phyloP scores from a whole-genome alignment of 1,284 basidiomycete species.

The Moesziomyces sp. region DNA sequence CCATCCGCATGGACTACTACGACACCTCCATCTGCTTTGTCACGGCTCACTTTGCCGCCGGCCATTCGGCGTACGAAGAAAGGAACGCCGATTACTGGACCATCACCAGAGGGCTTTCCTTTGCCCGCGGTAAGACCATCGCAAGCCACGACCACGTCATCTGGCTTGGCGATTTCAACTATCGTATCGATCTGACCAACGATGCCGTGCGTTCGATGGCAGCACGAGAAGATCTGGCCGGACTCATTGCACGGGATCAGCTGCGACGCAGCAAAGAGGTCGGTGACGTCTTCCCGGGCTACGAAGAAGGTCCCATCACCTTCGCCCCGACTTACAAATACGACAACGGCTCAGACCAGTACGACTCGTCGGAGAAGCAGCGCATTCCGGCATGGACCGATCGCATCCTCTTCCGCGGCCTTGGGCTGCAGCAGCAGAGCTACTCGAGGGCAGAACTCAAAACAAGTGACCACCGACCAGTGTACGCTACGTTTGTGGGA shows the following conservation, averaged over 20 bases:
- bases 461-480: conserved; percentile 94
- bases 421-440: conserved; percentile 54
- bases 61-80: conserved; percentile 87
- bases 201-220: conserved; percentile 75
- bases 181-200: conserved; percentile 88
- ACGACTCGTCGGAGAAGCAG: conserved; percentile 96
- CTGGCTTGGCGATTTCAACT: conserved; percentile 95
- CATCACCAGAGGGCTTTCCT: conserved; percentile 83
- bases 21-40: conserved; percentile 94
- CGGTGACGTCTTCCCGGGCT: conserved; percentile 78
- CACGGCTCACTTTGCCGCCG: conserved; percentile 94
- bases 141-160: conserved; percentile 86
- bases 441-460: conserved; percentile 79
- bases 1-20: conserved; percentile 87
- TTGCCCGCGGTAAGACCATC: conserved; percentile 88
- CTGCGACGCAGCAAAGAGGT: conserved; percentile 40
- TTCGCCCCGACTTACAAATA: conserved; percentile 92
- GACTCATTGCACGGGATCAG: conserved; percentile 79
- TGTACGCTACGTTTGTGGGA: conserved; percentile 84
- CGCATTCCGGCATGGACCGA: conserved; percentile 92
- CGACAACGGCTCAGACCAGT: conserved; percentile 79
- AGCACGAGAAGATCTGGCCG: conserved; percentile 75
- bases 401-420: conserved; percentile 77
- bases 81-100: conserved; percentile 92
- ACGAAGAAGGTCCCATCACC: conserved; percentile 84